Evolutionary conservation across 352 stramenopile species (phyloP), one percentile per base, ranked within the genome.

Genomic region (Phytophthora pinifolia): DNA sequence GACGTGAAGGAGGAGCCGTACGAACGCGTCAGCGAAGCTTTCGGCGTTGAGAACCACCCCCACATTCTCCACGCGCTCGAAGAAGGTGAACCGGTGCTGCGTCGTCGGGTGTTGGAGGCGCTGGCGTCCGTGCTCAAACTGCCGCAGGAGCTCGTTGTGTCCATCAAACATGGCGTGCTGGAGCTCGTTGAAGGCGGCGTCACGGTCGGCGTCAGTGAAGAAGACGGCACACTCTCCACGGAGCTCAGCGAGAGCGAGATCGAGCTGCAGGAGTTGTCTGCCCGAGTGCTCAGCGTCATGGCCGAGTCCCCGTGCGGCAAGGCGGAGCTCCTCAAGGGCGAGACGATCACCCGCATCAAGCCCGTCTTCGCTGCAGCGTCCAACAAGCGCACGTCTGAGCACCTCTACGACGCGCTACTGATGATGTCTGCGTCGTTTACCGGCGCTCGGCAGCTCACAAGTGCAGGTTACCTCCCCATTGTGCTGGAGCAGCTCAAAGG

Each of bases 31-130:
- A 69, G 67, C 7, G 79, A 89, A 57, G 79, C 77, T 13, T 92
- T 87, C 31, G 82, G 79, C 6, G 63, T 62, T 15, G 79, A 88
- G 18, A 89, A 92, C 60, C 86, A 80, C 45, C 75, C 82, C 31
- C 75, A 89, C 17, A 41, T 92, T 35, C 59, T 92, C 47, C 71
- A 85, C 48, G 64, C 70, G 20, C 68, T 92, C 9, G 58, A 69
- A 9, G 72, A 89, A 42, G 76, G 79, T 9, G 75, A 89, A 29
- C 55, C 74, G 0, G 45, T 65, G 15, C 64, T 89, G 33, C 63
- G 74, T 51, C 65, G 71, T 38, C 76, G 79, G 29, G 76, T 83
- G 17, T 59, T 92, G 34, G 51, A 58, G 8, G 67, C 74, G 4
- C 70, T 89, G 57, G 29, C 52, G 3, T 60, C 68, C 0, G 72